phyloP scores from a whole-genome alignment of 345 rosid genomes.

The Orychophragmus violaceus region DNA sequence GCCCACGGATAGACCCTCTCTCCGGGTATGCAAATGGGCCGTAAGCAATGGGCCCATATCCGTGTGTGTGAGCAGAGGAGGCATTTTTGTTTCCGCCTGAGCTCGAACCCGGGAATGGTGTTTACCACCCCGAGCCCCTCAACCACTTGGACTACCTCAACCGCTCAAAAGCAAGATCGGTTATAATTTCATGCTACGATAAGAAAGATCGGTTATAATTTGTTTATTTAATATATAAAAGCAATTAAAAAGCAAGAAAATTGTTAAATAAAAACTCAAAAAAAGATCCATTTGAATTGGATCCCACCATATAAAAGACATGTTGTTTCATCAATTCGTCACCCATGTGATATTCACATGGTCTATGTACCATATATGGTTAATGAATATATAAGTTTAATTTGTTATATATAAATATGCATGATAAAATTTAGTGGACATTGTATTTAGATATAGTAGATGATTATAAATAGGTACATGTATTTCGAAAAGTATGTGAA shows the following conservation, averaged over 20 bases:
- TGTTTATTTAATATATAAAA: not conserved
- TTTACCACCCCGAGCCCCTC: no score
- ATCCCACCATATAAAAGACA: slow-evolving; percentile 15
- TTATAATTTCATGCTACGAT: slow-evolving; percentile 21
- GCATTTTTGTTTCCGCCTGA: no score
- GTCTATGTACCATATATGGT: not conserved
- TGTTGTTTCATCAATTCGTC: slow-evolving; percentile 25
- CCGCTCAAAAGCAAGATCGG: no score
- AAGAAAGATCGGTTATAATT: slow-evolving; percentile 17
- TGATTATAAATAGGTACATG: slow-evolving; percentile 1
- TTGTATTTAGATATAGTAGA: not conserved
- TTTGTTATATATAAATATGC: not conserved
- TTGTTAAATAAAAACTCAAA: slow-evolving; percentile 2
- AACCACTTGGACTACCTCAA: no score
- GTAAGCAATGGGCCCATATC: no score
- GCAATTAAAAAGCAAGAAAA: not conserved
- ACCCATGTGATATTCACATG: slow-evolving; percentile 30
- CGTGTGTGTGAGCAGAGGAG: no score
- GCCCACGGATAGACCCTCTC: no score
- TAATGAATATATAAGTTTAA: not conserved
- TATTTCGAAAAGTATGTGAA: not conserved
- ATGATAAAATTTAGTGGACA: not conserved
- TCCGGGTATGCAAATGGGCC: no score
- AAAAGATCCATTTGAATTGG: slow-evolving; percentile 15
- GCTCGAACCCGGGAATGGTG: no score